Base-by-base conservation (phyloP, 192 early-diverging fungal genomes). In the Coemansia sp. region DNA sequence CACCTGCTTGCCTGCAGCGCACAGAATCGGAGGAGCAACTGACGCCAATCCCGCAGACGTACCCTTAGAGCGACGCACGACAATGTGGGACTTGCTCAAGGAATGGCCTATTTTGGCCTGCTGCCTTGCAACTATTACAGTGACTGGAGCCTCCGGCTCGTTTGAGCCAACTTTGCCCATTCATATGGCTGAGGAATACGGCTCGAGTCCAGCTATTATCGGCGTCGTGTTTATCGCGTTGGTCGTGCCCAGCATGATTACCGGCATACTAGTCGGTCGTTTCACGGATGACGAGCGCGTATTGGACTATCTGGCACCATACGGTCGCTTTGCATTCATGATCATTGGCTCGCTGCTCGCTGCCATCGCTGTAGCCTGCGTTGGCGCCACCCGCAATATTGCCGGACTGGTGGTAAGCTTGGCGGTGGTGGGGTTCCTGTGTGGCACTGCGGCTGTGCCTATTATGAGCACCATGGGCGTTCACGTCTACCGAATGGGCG, bases 401-500 rank as follows among this genome's bases (percentile, higher is more conserved):
- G 78, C 74, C 5, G 78, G 78, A 2, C 70, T 81, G 12, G 72
- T 82, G 0, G 68, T 82, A 21, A 74, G 57, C 45, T 72, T 77
- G 17, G 73, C 69, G 2, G 70, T 75, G 58, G 63, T 72, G 39
- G 80, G 80, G 10, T 32, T 78, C 11, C 45, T 66, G 6, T 51
- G 58, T 36, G 76, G 76, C 17, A 32, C 72, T 57, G 75, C 80
- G 3, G 67, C 76, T 0, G 88, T 90, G 5, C 92, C 92, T 0
- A 71, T 90, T 19, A 63, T 92, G 45, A 90, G 90, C 34, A 84
- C 86, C 45, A 87, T 94, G 88, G 89, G 86, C 31, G 85, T 87
- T 23, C 85, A 85, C 45, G 90, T 90, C 37, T 73, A 86, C 66
- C 77, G 87, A 29, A 86, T 85, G 71, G 90, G 89, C 46, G 85